Evolutionary conservation across 352 stramenopile genomes (phyloP).

Genomic region (Globisporangium okanoganense): DNA sequence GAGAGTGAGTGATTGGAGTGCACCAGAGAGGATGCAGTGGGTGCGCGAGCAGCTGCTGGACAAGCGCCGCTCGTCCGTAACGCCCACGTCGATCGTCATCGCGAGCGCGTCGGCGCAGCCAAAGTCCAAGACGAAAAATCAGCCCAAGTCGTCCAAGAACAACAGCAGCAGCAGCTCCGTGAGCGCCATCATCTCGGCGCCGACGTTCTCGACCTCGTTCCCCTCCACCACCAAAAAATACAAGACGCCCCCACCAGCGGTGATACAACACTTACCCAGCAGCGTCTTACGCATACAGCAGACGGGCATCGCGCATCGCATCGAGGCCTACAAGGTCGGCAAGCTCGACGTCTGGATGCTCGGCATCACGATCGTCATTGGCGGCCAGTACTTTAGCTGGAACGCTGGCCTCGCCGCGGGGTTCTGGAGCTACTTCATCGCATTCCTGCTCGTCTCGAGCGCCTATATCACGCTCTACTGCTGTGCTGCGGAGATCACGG

Average conservation of each 20-base stretch:
- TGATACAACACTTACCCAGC: background rate
- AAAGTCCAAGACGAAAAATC: background rate
- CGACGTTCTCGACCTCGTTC: slow-evolving; percentile 6
- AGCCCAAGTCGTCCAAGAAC: background rate
- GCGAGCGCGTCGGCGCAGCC: background rate
- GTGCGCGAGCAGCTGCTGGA: background rate
- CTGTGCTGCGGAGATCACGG: slow-evolving; percentile 26
- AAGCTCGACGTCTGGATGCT: slow-evolving; percentile 43
- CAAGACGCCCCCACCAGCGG: background rate
- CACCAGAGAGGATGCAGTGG: background rate
- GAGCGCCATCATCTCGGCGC: background rate
- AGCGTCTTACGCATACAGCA: background rate
- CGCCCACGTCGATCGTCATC: slow-evolving; percentile 1
- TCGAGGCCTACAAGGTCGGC: slow-evolving; percentile 21
- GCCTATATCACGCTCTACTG: slow-evolving; percentile 26
- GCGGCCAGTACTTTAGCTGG: slow-evolving; percentile 34
- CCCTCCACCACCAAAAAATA: background rate
- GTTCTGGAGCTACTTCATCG: slow-evolving; percentile 19
- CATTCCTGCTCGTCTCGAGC: slow-evolving; percentile 15
- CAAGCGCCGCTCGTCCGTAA: background rate
- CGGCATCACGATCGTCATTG: slow-evolving; percentile 29
- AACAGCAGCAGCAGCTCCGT: background rate
- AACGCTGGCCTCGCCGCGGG: slow-evolving; percentile 21
- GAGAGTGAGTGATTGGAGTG: too few relatives aligned
- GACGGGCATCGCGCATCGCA: slow-evolving; percentile 22